Conservation (phyloP, 768 basidiomycete species). For the Lactarius tabidus region DNA sequence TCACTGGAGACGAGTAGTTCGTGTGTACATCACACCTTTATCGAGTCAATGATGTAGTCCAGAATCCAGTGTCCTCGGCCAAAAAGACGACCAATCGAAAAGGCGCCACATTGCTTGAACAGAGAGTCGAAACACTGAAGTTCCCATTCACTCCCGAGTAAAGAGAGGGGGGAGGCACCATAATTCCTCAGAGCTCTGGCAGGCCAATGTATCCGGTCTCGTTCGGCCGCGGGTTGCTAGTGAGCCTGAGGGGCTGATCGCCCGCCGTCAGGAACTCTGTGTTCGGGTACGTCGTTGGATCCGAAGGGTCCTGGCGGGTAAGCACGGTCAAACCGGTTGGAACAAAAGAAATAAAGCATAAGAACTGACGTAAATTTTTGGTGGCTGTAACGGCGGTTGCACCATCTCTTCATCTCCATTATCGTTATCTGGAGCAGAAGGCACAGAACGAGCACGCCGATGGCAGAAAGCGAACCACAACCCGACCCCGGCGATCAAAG, state of each 20-base stretch:
- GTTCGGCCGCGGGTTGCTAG: neutral
- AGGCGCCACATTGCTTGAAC: no score
- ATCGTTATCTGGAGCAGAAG: slow-evolving; percentile 23
- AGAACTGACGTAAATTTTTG: slow-evolving; percentile 20
- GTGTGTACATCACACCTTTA: neutral
- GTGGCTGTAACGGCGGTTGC: neutral
- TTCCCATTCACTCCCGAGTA: neutral
- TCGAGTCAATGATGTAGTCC: neutral
- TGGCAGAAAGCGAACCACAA: slow-evolving; percentile 39
- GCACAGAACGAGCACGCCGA: slow-evolving; percentile 29
- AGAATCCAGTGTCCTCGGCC: no score
- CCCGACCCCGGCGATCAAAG: slow-evolving; percentile 37
- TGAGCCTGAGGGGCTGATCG: neutral
- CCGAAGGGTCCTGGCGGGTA: slow-evolving; percentile 23
- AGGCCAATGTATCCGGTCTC: slow-evolving; percentile 15
- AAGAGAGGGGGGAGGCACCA: neutral
- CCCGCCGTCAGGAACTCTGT: neutral
- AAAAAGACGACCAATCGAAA: no score
- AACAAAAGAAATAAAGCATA: neutral
- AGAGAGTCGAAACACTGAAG: no score
- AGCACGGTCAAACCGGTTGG: neutral
- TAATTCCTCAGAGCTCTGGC: slow-evolving; percentile 18
- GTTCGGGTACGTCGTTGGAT: slow-evolving; percentile 24
- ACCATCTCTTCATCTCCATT: neutral
- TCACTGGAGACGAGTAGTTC: neutral